Base-by-base conservation (phyloP, 1,139 yeast species). In the Arxiozyma slooffiae region DNA sequence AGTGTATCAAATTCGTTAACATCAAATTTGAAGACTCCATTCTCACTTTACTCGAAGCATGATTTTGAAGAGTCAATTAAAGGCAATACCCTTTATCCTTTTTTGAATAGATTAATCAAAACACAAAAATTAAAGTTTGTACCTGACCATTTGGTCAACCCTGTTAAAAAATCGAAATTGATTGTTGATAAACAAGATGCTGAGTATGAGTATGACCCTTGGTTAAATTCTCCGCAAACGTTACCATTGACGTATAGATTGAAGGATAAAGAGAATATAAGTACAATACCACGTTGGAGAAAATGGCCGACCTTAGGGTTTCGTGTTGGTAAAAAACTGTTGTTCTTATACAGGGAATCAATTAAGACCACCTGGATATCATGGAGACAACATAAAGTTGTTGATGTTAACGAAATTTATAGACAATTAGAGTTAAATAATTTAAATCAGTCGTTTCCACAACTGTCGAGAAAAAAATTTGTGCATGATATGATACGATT, bases 281-380 rank as follows among this genome's bases (percentile, higher is more conserved):
- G 54, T 55, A 23, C 53, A 30, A 53, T 63, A 9, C 58, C 57
- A 5, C 43, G 47, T n/a, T 65, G 68, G 68, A 58, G 67, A 39
- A 60, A 56, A 38, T 55, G 59, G 1, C 46, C 57, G 7, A 57
- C 59, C 16, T 55, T 61, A 46, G 63, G 66, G 66, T 50, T 53
- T 43, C 52, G 64, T 22, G 46, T 62, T 9, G 64, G 66, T 6
- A 50, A 56, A 24, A 48, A 52, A 20, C 48, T 61, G 36, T 45
- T 62, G 44, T 57, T 53, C 34, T 53, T 53, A 38, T 65, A 63
- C 48, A 52, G 55, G 37, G 51, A 51, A 20, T 64, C 67, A 2
- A 51, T 63, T n/a, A 57, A 56, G 30, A 50, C 52, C 38, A 59
- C 61, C 1, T 60, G 60, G 50, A 39, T 38, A n/a, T 51, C 58